A percentile compares a stretch with the other conserved stretches of the same genome.
Evolutionary conservation across 805 yeast genomes (phyloP).

Genomic region (Metschnikowia continentalis): DNA sequence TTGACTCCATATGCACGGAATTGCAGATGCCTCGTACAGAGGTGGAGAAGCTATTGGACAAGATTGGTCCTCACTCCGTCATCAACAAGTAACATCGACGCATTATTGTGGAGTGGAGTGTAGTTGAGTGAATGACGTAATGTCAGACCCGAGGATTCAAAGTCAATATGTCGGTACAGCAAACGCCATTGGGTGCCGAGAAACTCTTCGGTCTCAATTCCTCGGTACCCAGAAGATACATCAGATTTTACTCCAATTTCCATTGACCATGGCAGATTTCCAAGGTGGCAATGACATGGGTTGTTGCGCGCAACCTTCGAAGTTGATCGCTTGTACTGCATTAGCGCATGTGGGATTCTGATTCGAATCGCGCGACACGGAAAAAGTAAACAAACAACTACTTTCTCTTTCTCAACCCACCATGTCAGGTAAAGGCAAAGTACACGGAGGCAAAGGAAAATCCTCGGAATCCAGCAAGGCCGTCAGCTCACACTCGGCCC

Average conservation of each 20-base stretch:
- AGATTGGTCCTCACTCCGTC: constrained; percentile 33
- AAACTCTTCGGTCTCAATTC: not conserved
- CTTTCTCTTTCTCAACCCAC: constrained; percentile 12
- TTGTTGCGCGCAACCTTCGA: not conserved
- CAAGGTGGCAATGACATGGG: not conserved
- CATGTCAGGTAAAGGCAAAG: constrained; percentile 87
- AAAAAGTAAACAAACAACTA: constrained; percentile 16
- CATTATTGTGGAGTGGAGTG: not conserved
- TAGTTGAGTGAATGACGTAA: not conserved
- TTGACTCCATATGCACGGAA: constrained; percentile 70
- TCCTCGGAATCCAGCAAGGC: constrained; percentile 67
- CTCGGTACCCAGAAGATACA: not conserved
- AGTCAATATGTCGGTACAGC: not conserved
- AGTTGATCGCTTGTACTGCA: constrained; percentile 1
- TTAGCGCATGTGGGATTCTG: constrained; percentile 1
- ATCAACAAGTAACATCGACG: constrained; percentile 26
- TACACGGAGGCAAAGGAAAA: constrained; percentile 95
- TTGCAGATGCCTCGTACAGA: constrained; percentile 53
- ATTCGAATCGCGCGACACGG: constrained; percentile 6
- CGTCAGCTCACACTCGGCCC: constrained; percentile 85
- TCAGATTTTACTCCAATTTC: not conserved
- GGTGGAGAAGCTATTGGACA: constrained; percentile 45
- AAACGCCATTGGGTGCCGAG: not conserved
- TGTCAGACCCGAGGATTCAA: not conserved
- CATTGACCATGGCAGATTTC: not conserved